These are phyloP conservation scores for Petrea volubilis DNA, from an alignment of 257 asterid species.

Conservation along the genomic window DNA sequence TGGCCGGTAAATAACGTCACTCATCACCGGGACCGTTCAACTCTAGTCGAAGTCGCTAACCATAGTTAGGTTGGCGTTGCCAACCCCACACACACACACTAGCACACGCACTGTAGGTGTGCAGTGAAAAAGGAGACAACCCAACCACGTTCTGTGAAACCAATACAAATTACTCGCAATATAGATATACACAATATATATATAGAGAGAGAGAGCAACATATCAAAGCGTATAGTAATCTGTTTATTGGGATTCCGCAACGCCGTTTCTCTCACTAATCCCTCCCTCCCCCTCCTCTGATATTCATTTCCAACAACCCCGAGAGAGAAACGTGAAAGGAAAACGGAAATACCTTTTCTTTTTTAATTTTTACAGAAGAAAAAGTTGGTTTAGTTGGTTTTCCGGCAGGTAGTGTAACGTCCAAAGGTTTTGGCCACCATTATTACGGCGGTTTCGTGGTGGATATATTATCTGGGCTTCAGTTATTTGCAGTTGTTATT, in stretches of 20 bases:
- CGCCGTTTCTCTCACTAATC: constrained; percentile 15
- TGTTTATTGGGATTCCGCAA: constrained; percentile 32
- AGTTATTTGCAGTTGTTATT: background rate
- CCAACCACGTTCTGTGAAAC: constrained; percentile 30
- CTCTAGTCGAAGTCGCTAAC: constrained; percentile 7
- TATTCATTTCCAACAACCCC: background rate
- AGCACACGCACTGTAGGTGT: constrained; percentile 17
- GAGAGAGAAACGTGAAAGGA: background rate
- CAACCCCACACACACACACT: constrained; percentile 16
- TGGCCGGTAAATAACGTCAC: background rate
- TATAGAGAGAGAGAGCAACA: constrained; percentile 37
- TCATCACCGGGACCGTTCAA: background rate
- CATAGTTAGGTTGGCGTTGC: constrained; percentile 6
- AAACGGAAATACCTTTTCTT: background rate
- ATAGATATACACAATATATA: background rate
- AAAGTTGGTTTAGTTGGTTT: background rate
- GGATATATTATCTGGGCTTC: background rate
- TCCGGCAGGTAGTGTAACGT: background rate
- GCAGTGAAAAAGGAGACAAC: constrained; percentile 40
- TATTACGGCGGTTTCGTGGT: background rate
- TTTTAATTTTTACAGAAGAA: background rate
- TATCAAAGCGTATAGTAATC: constrained; percentile 43
- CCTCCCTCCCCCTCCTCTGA: background rate
- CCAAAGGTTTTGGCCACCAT: background rate
- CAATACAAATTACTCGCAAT: background rate